A percentile compares a stretch with the other conserved stretches of the same genome.
These are phyloP conservation scores for Penicillium lividum DNA, from an alignment of 495 filamentous ascomycete genomes.

Conservation along the genomic window DNA sequence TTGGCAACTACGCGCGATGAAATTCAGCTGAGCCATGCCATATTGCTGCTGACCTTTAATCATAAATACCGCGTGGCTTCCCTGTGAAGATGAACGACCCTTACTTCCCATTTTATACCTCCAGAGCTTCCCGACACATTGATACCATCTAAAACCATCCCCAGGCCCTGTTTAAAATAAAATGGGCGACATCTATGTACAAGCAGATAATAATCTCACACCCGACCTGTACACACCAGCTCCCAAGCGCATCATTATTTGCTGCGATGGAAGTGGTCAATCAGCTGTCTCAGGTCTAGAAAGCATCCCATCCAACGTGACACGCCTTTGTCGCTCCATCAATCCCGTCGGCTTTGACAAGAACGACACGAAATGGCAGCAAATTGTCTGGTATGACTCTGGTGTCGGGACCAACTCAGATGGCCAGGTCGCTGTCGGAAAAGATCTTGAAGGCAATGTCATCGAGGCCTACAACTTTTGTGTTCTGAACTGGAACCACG, in stretches of 20 bases:
- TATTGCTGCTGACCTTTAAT: not conserved
- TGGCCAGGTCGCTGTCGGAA: conserved; percentile 5
- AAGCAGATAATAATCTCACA: not conserved
- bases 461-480: conserved; percentile 23
- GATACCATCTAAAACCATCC: not conserved
- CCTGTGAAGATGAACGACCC: not conserved
- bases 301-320: conserved; percentile 23
- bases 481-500: conserved; percentile 43
- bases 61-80: not conserved
- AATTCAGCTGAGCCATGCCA: not conserved
- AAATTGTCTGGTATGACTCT: not conserved
- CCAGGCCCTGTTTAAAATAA: not conserved
- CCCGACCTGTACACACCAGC: not conserved
- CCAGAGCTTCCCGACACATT: not conserved
- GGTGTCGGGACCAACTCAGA: conserved; percentile 1
- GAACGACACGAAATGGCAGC: not conserved
- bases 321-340: conserved; percentile 15
- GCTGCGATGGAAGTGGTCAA: conserved; percentile 26
- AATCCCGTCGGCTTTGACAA: not conserved
- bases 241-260: conserved; percentile 9
- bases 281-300: conserved; percentile 17
- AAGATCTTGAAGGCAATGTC: conserved; percentile 11
- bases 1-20: not conserved
- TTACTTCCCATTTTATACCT: not conserved
- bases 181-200: not conserved